Evolutionary conservation across 2,329 filamentous ascomycete species (phyloP).

Genomic region (Alternaria alternata): DNA sequence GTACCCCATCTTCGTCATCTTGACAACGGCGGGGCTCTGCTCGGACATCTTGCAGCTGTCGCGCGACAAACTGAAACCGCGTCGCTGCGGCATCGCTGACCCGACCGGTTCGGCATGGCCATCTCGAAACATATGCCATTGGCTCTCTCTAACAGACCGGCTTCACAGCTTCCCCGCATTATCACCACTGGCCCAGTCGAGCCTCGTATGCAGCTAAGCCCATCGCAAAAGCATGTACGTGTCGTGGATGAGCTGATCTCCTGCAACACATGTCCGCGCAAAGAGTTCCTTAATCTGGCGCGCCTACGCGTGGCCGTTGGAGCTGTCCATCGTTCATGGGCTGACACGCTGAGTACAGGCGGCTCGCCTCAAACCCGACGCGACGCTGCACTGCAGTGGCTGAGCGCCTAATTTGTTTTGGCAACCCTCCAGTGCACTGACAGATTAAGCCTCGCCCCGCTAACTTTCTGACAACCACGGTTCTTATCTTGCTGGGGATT

Average conservation of each 20-base stretch:
- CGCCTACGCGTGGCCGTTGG: slow-evolving; percentile 18
- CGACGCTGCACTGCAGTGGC: slow-evolving; percentile 22
- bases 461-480: slow-evolving; percentile 7
- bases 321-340: slow-evolving; percentile 7
- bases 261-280: slow-evolving; percentile 8
- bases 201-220: slow-evolving; percentile 31
- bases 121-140: slow-evolving; percentile 20
- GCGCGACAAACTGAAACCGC: slow-evolving; percentile 21
- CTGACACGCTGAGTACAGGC: not conserved
- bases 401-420: slow-evolving; percentile 27
- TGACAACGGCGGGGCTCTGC: slow-evolving; percentile 6
- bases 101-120: not conserved
- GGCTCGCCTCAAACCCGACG: slow-evolving; percentile 10
- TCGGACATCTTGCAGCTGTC: not conserved
- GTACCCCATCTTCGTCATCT: slow-evolving; percentile 9
- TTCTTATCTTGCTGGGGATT: slow-evolving; percentile 17
- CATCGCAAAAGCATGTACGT: slow-evolving; percentile 10
- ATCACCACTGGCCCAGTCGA: slow-evolving; percentile 20
- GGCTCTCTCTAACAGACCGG: slow-evolving; percentile 20
- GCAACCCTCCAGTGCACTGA: slow-evolving; percentile 21
- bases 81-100: slow-evolving; percentile 17
- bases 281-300: slow-evolving; percentile 14
- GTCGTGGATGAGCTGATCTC: slow-evolving; percentile 10
- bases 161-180: slow-evolving; percentile 44
- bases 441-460: slow-evolving; percentile 14